A percentile compares a stretch with the other conserved stretches of the same genome.
phyloP scores from a whole-genome alignment of 441 rosid genomes.

The Syzygium malaccense region DNA sequence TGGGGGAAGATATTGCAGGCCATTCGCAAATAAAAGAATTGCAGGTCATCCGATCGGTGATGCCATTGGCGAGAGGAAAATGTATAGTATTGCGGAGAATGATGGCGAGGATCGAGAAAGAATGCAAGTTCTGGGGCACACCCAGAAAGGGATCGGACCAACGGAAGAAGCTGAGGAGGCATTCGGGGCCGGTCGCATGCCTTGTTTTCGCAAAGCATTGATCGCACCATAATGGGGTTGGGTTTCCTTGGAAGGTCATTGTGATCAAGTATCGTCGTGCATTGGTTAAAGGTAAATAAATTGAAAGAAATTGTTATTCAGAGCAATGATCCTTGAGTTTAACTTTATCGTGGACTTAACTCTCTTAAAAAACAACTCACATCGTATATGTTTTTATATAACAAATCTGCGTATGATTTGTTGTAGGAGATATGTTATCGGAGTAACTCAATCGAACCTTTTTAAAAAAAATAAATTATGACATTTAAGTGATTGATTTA shows the following conservation, averaged over 20 bases:
- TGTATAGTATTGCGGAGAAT: constrained; percentile 37
- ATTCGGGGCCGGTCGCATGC: constrained; percentile 44
- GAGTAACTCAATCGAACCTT: accelerated
- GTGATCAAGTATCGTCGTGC: constrained; percentile 23
- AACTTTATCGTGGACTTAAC: background rate
- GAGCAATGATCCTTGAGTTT: background rate
- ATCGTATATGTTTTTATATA: background rate
- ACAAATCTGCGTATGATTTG: background rate
- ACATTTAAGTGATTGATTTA: background rate
- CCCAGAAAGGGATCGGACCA: constrained; percentile 35
- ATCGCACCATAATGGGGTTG: constrained; percentile 48
- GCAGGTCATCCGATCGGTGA: constrained; percentile 32
- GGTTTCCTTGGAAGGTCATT: constrained; percentile 25
- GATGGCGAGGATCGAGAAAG: constrained; percentile 43
- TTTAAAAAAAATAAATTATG: background rate
- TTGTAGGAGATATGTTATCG: background rate
- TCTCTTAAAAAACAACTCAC: background rate
- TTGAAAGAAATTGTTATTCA: constrained; percentile 8
- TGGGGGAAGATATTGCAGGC: background rate
- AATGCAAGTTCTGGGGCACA: constrained; percentile 30
- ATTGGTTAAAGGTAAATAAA: background rate
- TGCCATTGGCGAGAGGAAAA: constrained; percentile 24
- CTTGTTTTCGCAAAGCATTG: constrained; percentile 36
- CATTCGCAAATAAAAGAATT: background rate
- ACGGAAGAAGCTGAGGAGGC: constrained; percentile 48